Evolutionary conservation across 345 rosid species (phyloP).

Genomic region (Geranium rotundifolium): DNA sequence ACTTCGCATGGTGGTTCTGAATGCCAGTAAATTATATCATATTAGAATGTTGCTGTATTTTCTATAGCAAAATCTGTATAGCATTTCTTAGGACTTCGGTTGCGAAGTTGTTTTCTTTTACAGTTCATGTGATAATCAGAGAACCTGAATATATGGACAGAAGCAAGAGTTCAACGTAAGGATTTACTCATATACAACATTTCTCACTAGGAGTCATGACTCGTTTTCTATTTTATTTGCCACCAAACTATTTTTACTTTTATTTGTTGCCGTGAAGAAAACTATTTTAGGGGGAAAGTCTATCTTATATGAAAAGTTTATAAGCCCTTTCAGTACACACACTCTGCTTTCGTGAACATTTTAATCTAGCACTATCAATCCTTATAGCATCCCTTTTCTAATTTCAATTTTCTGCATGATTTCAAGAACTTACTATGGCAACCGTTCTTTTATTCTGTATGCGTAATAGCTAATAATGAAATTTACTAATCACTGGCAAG

Average conservation of each 20-base stretch:
- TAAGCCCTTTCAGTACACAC: background rate
- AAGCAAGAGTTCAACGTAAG: too few species aligned
- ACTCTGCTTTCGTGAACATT: background rate
- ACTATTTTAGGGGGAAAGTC: background rate
- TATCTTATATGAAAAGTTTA: background rate
- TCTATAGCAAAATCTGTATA: too few species aligned
- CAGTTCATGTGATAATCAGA: too few species aligned
- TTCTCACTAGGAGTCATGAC: background rate
- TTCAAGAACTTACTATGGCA: background rate
- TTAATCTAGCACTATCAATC: background rate
- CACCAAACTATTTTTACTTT: background rate
- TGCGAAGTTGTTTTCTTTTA: too few species aligned
- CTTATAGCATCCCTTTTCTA: background rate
- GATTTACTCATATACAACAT: too few species aligned
- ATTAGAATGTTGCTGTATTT: too few species aligned
- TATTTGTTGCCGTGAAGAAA: too few species aligned
- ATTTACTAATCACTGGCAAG: background rate
- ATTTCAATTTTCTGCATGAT: background rate
- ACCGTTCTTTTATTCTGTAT: background rate
- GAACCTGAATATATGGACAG: too few species aligned
- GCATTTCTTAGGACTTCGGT: too few species aligned
- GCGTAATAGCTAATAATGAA: background rate
- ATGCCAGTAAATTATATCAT: too few species aligned
- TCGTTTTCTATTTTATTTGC: background rate
- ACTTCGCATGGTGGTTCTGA: too few species aligned